Conservation (phyloP, 768 basidiomycete genomes). For the Hypholoma fasciculare region DNA sequence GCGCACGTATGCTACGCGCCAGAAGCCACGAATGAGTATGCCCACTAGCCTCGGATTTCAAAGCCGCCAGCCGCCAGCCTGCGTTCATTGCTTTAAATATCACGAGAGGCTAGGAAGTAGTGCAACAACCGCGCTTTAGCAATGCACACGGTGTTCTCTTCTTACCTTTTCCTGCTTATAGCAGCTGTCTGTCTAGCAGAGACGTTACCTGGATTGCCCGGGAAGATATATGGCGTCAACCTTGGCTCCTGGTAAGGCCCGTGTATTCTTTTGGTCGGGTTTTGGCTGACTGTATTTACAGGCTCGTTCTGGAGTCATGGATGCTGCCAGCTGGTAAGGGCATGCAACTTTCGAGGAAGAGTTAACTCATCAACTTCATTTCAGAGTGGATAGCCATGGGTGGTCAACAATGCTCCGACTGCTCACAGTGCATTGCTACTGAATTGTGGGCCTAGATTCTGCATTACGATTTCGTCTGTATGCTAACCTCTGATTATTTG, state of each 20-base stretch:
- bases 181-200: too few species aligned
- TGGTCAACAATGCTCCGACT: conserved; percentile 58
- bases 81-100: too few species aligned
- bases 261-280: conserved; percentile 37
- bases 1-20: too few species aligned
- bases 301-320: conserved; percentile 81
- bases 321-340: conserved; percentile 68
- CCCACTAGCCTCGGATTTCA: too few species aligned
- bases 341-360: not conserved
- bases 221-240: conserved; percentile 73
- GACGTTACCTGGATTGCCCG: conserved; percentile 24
- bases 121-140: too few species aligned
- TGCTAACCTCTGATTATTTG: not conserved
- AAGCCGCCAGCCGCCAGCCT: too few species aligned
- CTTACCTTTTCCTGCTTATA: too few species aligned
- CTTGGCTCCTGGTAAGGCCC: conserved; percentile 60
- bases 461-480: not conserved
- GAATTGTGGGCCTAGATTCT: conserved; percentile 54
- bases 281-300: conserved; percentile 23
- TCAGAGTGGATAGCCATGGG: conserved; percentile 77
- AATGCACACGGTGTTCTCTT: too few species aligned
- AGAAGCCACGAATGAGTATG: too few species aligned
- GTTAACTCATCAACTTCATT: not conserved
- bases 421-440: conserved; percentile 60
- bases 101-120: too few species aligned